Evolutionary conservation across 2,329 filamentous ascomycete species (phyloP), one percentile per base, ranked within the genome.

Genomic region (Nectriaceae sp.): DNA sequence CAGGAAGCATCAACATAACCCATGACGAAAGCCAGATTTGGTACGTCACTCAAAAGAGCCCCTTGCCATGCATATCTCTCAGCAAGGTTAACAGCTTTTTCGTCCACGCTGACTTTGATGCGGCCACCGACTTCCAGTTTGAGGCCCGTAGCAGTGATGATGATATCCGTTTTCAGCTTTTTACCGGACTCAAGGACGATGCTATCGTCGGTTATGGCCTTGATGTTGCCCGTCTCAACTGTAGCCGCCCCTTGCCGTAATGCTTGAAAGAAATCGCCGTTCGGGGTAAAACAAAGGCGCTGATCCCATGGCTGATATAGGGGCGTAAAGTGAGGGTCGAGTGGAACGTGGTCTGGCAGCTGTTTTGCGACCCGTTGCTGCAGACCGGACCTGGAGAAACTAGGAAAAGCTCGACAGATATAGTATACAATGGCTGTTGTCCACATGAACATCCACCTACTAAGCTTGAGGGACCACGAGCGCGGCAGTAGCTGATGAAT

Each of bases 81-180:
- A 0, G 69, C 54, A 20, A 76, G 55, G 11, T 75, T 59, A 35
- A 82, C 54, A 0, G 65, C 60, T 16, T 69, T 53, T 5, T 75
- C 77, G 53, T 88, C 80, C 5, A 87, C 67, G 2, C 61, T 60
- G 11, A 86, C 55, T 2, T 69, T 61, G 24, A 80, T 75, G 18
- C 73, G 72, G 20, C 83, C 83, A 1, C 76, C 79, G 31, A 87
- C 70, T 10, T 71, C 64, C 37, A 87, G 64, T 44, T 76, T 76
- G 2, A 87, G 71, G 0, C 85, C 85, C 0, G 85, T 88, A 0
- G 85, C 85, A 0, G 83, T 85, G 45, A 88, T 70, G 54, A 88
- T 84, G 47, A 82, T 74, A 56, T 88, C 84, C 0, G 83, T 76
- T 11, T 75, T 62, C 1, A 88, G 61, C 0, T 51, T 68, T 58